Evolutionary conservation across 1,139 yeast species (phyloP).

Genomic region (Scheffersomyces segobiensis): DNA sequence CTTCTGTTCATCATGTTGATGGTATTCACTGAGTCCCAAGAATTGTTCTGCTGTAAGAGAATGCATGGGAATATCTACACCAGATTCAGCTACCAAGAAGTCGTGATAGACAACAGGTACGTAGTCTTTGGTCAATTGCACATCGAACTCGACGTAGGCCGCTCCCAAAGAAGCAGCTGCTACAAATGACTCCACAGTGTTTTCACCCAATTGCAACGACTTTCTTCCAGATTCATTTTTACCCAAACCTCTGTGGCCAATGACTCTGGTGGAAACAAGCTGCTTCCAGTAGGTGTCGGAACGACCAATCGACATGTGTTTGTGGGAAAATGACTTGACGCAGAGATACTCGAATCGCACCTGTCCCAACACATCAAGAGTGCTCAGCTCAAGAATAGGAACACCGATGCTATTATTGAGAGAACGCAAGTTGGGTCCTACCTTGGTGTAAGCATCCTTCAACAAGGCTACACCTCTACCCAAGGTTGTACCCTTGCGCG

Average conservation of each 20-base stretch:
- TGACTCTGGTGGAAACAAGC: constrained; percentile 82
- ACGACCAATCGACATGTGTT: constrained; percentile 64
- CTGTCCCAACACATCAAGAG: constrained; percentile 75
- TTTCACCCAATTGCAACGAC: constrained; percentile 91
- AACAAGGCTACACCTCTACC: constrained; percentile 88
- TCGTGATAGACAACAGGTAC: constrained; percentile 96
- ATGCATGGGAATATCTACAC: constrained; percentile 97
- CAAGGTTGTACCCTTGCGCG: constrained; percentile 46
- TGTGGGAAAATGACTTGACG: constrained; percentile 74
- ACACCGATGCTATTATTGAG: constrained; percentile 65
- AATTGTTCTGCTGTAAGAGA: constrained; percentile 88
- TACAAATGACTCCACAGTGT: constrained; percentile 91
- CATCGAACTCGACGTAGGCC: constrained; percentile 92
- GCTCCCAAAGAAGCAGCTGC: constrained; percentile 97
- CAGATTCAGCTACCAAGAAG: constrained; percentile 92
- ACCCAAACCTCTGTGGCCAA: constrained; percentile 96
- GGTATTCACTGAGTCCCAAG: constrained; percentile 54
- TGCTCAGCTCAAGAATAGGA: constrained; percentile 75
- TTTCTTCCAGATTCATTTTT: constrained; percentile 71
- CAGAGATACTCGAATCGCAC: constrained; percentile 74
- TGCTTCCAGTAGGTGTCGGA: constrained; percentile 93
- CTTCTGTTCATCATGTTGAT: constrained; percentile 13
- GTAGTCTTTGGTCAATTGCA: constrained; percentile 89
- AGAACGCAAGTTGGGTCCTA: constrained; percentile 71
- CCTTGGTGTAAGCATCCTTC: constrained; percentile 61